These are phyloP conservation scores for Xylaria scruposa DNA, from an alignment of 495 filamentous ascomycete genomes.

Conservation along the genomic window DNA sequence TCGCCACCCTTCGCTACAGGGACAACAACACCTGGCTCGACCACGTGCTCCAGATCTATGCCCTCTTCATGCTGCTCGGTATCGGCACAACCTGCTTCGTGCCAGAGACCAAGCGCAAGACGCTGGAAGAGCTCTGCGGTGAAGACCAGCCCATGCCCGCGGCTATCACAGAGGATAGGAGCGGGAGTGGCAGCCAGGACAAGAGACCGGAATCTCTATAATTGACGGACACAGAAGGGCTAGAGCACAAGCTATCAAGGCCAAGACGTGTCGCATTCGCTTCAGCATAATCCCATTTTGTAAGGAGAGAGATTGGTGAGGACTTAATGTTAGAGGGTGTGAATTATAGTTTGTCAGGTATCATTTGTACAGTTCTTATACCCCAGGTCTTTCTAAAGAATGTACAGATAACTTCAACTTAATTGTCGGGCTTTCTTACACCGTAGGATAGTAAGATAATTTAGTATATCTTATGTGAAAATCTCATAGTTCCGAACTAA, in stretches of 20 bases:
- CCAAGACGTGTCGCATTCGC: neutral
- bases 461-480: neutral
- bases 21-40: slow-evolving; percentile 68
- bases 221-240: neutral
- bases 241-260: neutral
- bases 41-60: slow-evolving; percentile 82
- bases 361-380: slow-evolving; percentile 8
- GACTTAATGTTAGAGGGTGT: slow-evolving; percentile 11
- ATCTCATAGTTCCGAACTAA: neutral
- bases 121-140: slow-evolving; percentile 64
- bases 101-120: slow-evolving; percentile 78
- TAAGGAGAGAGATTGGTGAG: neutral
- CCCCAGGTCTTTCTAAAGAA: slow-evolving; percentile 1
- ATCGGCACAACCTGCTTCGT: slow-evolving; percentile 70
- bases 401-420: slow-evolving; percentile 1
- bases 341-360: neutral
- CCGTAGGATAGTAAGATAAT: too few species aligned
- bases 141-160: slow-evolving; percentile 45
- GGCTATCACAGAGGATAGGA: slow-evolving; percentile 4
- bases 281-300: slow-evolving; percentile 1
- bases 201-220: slow-evolving; percentile 36
- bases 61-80: slow-evolving; percentile 79
- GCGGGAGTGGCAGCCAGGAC: slow-evolving; percentile 26
- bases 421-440: neutral
- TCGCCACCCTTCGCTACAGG: slow-evolving; percentile 56